These are phyloP conservation scores for Guyanaporus albipodus DNA, from an alignment of 768 basidiomycete genomes.

Conservation along the genomic window DNA sequence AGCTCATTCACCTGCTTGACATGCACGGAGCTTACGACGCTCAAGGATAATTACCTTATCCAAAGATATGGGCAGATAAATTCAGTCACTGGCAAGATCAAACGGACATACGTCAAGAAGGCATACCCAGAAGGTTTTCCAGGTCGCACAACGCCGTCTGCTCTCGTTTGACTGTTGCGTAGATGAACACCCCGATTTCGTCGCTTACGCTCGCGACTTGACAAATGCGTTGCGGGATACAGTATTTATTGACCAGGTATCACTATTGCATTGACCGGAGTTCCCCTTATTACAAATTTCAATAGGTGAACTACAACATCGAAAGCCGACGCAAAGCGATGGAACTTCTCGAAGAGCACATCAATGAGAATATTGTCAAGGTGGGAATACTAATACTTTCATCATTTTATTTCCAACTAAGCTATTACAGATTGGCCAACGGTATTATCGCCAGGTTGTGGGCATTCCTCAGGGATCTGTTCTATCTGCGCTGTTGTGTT, in stretches of 20 bases:
- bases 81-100: conserved; percentile 51
- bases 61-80: conserved; percentile 68
- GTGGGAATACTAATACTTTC: conserved; percentile 31
- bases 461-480: conserved; percentile 98
- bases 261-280: neutral
- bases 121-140: conserved; percentile 63
- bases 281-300: neutral
- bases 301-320: conserved; percentile 52
- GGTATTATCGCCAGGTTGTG: conserved; percentile 82
- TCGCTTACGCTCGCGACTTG: conserved; percentile 62
- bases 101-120: conserved; percentile 52
- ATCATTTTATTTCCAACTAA: neutral
- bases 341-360: conserved; percentile 80
- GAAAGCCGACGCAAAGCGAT: conserved; percentile 55
- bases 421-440: conserved; percentile 61
- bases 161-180: neutral
- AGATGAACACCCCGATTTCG: conserved; percentile 79
- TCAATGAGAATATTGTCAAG: conserved; percentile 90
- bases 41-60: conserved; percentile 67
- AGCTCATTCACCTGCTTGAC: neutral
- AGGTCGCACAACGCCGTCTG: neutral
- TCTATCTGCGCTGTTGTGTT: conserved; percentile 90
- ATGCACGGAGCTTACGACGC: neutral
- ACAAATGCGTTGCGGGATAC: conserved; percentile 66
- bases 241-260: conserved; percentile 83